A percentile compares a stretch with the other conserved stretches of the same genome.
These are phyloP conservation scores for Gentiana straminea DNA, from an alignment of 257 asterid genomes.

Conservation along the genomic window DNA sequence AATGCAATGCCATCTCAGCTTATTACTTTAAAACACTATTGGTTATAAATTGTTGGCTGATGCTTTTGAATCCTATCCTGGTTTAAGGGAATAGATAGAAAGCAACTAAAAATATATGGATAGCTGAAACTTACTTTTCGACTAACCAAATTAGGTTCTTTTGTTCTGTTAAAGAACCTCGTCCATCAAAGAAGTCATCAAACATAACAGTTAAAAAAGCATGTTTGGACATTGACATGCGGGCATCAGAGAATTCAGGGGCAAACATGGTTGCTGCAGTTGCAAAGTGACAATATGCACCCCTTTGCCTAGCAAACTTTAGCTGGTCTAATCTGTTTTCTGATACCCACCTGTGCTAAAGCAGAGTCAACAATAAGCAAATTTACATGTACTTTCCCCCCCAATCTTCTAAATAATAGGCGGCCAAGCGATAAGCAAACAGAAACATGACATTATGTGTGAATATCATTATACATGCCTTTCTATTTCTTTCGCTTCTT, in stretches of 20 bases:
- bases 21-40: too few species aligned
- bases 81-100: not conserved
- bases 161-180: constrained; percentile 74
- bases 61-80: too few species aligned
- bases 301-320: constrained; percentile 70
- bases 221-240: constrained; percentile 88
- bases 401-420: too few species aligned
- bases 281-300: constrained; percentile 83
- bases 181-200: constrained; percentile 82
- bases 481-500: constrained; percentile 66
- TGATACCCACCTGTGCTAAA: constrained; percentile 53
- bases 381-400: too few species aligned
- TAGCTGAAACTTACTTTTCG: constrained; percentile 29
- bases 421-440: too few species aligned
- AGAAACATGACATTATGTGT: not conserved
- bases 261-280: constrained; percentile 62
- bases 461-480: constrained; percentile 26
- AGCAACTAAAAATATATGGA: not conserved
- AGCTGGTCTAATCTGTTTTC: constrained; percentile 69
- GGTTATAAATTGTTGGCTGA: too few species aligned
- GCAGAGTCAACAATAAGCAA: not conserved
- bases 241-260: constrained; percentile 74
- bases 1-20: not conserved
- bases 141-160: constrained; percentile 52
- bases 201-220: constrained; percentile 72